Conservation (phyloP, 306 rosid species). For the Vigna nakashimae region DNA sequence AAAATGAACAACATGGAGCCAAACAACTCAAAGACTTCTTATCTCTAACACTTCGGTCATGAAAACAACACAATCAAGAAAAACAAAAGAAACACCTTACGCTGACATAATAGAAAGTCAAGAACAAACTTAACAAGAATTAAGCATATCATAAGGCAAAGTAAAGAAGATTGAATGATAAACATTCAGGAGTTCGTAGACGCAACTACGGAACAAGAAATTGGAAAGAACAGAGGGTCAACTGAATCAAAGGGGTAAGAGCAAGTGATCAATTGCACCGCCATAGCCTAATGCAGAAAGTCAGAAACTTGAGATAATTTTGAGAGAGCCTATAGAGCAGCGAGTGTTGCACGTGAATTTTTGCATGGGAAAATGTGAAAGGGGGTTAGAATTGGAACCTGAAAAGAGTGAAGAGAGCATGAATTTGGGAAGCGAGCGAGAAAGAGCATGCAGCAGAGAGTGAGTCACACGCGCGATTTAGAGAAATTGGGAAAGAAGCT, state of each 20-base stretch:
- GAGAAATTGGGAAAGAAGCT: neutral
- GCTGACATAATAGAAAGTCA: slow-evolving; percentile 8
- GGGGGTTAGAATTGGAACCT: slow-evolving; percentile 44
- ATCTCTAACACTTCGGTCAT: slow-evolving; percentile 13
- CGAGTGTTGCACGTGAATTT: slow-evolving; percentile 25
- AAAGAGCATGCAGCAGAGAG: slow-evolving; percentile 5
- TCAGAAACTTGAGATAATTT: slow-evolving; percentile 5
- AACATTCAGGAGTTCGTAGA: slow-evolving; percentile 33
- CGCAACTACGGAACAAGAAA: slow-evolving; percentile 18
- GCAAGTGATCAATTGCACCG: slow-evolving; percentile 31
- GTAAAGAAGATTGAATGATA: slow-evolving; percentile 30
- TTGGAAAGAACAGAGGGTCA: neutral
- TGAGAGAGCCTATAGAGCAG: neutral
- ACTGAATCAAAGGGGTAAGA: slow-evolving; percentile 22
- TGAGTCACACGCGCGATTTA: slow-evolving; percentile 40
- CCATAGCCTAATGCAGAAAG: slow-evolving; percentile 26
- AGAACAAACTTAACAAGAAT: slow-evolving; percentile 20
- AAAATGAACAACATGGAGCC: slow-evolving; percentile 31
- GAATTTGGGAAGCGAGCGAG: slow-evolving; percentile 24
- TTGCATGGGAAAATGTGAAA: neutral
- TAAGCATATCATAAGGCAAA: slow-evolving; percentile 11
- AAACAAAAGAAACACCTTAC: slow-evolving; percentile 24
- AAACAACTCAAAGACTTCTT: slow-evolving; percentile 2
- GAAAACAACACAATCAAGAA: slow-evolving; percentile 31
- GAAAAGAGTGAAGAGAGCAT: slow-evolving; percentile 32